phyloP scores from a whole-genome alignment of 306 rosid species.

The Lagenaria siceraria region DNA sequence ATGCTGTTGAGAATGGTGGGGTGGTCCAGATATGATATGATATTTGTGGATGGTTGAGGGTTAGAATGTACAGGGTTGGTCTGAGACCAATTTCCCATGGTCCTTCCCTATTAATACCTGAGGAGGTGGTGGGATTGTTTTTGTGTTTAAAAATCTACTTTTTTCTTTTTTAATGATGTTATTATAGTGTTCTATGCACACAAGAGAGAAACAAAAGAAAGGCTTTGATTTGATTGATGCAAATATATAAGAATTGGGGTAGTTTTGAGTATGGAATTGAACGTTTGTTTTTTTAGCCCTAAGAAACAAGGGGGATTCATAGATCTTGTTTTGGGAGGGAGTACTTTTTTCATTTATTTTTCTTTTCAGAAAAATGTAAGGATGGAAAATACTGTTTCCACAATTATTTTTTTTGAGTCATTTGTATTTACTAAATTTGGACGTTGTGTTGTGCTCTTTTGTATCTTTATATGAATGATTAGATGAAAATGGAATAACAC shows the following conservation, averaged over 20 bases:
- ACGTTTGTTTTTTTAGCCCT: not conserved
- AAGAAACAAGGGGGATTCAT: not conserved
- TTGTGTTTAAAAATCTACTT: not conserved
- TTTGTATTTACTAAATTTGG: not conserved
- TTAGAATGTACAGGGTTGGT: constrained; percentile 6
- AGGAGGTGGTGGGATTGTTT: constrained; percentile 1
- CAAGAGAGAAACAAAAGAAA: not conserved
- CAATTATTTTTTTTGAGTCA: not conserved
- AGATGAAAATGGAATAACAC: not conserved
- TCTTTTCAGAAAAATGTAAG: not conserved
- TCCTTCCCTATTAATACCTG: not conserved
- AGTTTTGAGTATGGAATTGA: not conserved
- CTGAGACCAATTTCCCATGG: not conserved
- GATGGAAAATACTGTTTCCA: not conserved
- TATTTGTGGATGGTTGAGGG: not conserved
- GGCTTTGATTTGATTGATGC: not conserved
- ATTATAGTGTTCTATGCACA: not conserved
- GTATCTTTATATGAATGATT: not conserved
- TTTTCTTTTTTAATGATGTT: not conserved
- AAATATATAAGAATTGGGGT: not conserved
- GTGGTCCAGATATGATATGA: not conserved
- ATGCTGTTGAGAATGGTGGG: not conserved
- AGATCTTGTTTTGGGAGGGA: not conserved
- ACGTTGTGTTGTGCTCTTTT: constrained; percentile 1
- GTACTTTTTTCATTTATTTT: not conserved